Conservation (phyloP, 257 asterid genomes). For the Datura wrightii region DNA sequence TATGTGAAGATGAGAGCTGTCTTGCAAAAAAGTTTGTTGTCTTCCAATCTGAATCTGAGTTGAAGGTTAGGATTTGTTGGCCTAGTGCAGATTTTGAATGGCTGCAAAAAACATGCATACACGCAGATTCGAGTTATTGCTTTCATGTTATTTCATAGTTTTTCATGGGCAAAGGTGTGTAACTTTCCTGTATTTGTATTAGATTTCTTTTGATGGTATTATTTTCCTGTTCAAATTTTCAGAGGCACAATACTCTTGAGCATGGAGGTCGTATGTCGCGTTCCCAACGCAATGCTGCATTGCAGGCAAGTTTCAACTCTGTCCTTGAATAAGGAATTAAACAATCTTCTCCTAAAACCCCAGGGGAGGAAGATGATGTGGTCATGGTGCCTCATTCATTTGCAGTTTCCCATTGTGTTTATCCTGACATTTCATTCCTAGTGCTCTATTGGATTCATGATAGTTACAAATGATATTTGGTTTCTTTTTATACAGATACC, state of each 20-base stretch:
- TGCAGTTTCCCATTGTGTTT: neutral
- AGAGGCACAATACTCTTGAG: constrained; percentile 93
- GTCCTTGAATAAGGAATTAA: neutral
- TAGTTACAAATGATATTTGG: neutral
- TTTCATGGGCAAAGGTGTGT: neutral
- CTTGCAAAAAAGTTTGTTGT: constrained; percentile 87
- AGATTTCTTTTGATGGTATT: neutral
- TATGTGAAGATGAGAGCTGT: constrained; percentile 92
- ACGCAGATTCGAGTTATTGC: neutral
- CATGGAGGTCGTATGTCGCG: constrained; percentile 99
- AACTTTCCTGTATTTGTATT: neutral
- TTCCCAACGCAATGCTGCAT: constrained; percentile 93
- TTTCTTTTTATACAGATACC: constrained; percentile 64
- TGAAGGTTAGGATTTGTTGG: constrained; percentile 65
- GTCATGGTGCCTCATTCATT: constrained; percentile 10
- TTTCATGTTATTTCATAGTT: neutral
- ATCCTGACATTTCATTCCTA: neutral
- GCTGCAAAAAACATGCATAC: constrained; percentile 17
- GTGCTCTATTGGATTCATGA: neutral
- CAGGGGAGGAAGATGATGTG: neutral
- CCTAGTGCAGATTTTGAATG: neutral
- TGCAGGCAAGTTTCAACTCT: constrained; percentile 65
- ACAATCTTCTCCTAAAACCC: neutral
- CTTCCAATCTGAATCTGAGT: constrained; percentile 78
- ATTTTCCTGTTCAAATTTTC: constrained; percentile 40